A percentile compares a stretch with the other conserved stretches of the same genome.
Evolutionary conservation across 2,329 filamentous ascomycete genomes (phyloP).

Genomic region (Cordyceps fumosorosea): DNA sequence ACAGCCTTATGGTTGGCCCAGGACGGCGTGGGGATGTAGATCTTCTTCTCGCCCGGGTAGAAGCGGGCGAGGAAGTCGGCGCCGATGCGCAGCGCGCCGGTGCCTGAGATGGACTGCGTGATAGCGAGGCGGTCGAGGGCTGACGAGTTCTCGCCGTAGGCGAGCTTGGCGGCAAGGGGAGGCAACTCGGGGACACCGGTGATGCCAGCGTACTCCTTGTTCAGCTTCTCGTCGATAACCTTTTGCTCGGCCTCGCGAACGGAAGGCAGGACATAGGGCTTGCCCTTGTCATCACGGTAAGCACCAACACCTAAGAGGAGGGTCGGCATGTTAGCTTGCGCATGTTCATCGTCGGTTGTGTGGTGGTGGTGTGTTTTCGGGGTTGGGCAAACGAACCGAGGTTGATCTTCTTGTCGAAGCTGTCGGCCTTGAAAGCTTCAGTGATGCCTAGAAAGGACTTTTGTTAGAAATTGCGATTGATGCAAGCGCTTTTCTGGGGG

Average conservation of each 20-base stretch:
- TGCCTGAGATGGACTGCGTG: conserved; percentile 97
- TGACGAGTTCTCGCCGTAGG: conserved; percentile 76
- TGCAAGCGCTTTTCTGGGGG: not conserved
- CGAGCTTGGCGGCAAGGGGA: conserved; percentile 81
- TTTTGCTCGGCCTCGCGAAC: conserved; percentile 85
- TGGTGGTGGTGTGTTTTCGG: conserved; percentile 7
- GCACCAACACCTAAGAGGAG: conserved; percentile 70
- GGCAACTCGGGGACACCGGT: conserved; percentile 94
- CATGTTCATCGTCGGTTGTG: conserved; percentile 1
- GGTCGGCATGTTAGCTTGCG: not conserved
- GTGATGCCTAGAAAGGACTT: conserved; percentile 61
- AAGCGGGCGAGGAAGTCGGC: conserved; percentile 88
- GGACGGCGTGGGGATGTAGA: conserved; percentile 92
- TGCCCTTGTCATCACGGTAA: conserved; percentile 96
- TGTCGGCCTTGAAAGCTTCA: conserved; percentile 97
- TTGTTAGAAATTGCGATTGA: conserved; percentile 18
- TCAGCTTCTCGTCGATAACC: conserved; percentile 67
- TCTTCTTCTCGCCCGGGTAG: conserved; percentile 86
- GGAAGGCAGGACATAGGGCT: conserved; percentile 94
- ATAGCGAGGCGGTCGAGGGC: conserved; percentile 77
- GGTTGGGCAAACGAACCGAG: conserved; percentile 53
- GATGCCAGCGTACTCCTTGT: conserved; percentile 98
- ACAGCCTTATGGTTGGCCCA: conserved; percentile 99
- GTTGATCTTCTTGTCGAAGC: conserved; percentile 94
- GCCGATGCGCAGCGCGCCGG: conserved; percentile 89